A percentile compares a stretch with the other conserved stretches of the same genome.
Conservation (phyloP, 352 stramenopile genomes). For the Globisporangium takayamanum region DNA sequence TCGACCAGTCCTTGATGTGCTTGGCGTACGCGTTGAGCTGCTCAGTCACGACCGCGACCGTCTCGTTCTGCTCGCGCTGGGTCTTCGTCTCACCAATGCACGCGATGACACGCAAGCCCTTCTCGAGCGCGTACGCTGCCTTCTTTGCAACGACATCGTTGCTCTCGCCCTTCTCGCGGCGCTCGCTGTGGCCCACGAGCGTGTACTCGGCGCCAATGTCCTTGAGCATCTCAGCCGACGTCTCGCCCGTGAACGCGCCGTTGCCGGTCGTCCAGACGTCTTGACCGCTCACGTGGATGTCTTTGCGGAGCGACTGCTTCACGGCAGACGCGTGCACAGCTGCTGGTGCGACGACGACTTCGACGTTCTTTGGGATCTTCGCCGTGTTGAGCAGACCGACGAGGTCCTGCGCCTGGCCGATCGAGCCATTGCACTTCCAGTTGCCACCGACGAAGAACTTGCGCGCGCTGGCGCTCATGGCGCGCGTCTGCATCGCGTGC, state of each 20-base stretch:
- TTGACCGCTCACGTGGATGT: constrained; percentile 85
- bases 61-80: constrained; percentile 89
- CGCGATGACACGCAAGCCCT: constrained; percentile 94
- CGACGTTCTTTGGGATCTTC: constrained; percentile 72
- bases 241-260: constrained; percentile 97
- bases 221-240: constrained; percentile 96
- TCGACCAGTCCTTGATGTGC: constrained; percentile 90
- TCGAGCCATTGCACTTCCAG: constrained; percentile 96
- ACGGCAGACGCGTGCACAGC: constrained; percentile 85
- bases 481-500: constrained; percentile 33
- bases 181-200: constrained; percentile 96
- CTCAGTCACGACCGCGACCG: constrained; percentile 90
- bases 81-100: constrained; percentile 97
- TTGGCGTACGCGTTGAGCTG: constrained; percentile 91
- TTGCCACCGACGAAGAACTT: constrained; percentile 99
- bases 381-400: constrained; percentile 81
- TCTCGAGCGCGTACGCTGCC: constrained; percentile 89
- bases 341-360: constrained; percentile 96
- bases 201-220: constrained; percentile 93
- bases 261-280: constrained; percentile 94
- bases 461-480: constrained; percentile 61
- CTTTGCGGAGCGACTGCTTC: constrained; percentile 47
- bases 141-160: constrained; percentile 92
- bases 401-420: constrained; percentile 58
- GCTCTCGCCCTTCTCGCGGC: constrained; percentile 90